Evolutionary conservation across 169 alveolate species (phyloP).

Genomic region (Plasmodium coatneyi): DNA sequence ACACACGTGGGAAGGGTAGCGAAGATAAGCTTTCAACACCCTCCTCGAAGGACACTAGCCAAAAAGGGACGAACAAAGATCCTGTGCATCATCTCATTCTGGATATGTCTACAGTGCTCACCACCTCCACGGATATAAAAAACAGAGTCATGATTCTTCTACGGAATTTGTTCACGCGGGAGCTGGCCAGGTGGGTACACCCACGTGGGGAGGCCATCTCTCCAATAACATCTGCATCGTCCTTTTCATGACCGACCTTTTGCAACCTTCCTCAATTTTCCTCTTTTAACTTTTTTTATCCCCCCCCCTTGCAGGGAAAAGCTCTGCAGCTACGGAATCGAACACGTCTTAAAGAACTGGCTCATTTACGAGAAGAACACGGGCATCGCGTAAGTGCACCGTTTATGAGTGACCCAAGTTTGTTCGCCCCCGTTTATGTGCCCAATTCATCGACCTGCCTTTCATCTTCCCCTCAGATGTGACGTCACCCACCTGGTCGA

Average conservation of each 20-base stretch:
- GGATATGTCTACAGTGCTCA: slow-evolving; percentile 8
- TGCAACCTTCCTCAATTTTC: background rate
- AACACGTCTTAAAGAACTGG: slow-evolving; percentile 29
- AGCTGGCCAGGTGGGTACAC: slow-evolving; percentile 6
- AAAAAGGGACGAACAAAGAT: background rate
- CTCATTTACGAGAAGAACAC: background rate
- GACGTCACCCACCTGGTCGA: background rate
- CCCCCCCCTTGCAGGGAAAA: slow-evolving; percentile 10
- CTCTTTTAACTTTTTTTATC: background rate
- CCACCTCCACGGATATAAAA: slow-evolving; percentile 9
- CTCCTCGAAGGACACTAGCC: background rate
- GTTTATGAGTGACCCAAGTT: background rate
- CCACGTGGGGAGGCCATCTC: background rate
- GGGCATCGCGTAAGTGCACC: slow-evolving; percentile 4
- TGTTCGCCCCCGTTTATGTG: background rate
- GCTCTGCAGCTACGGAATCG: slow-evolving; percentile 23
- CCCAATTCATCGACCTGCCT: background rate
- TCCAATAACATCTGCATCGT: background rate
- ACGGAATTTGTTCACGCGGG: background rate
- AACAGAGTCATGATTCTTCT: slow-evolving; percentile 21
- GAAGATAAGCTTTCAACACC: background rate
- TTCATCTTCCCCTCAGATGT: background rate
- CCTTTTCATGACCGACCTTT: background rate
- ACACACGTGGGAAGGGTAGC: background rate
- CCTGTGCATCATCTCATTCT: slow-evolving; percentile 2